Conservation (phyloP, 257 asterid genomes). For the Solanum sitiens region DNA sequence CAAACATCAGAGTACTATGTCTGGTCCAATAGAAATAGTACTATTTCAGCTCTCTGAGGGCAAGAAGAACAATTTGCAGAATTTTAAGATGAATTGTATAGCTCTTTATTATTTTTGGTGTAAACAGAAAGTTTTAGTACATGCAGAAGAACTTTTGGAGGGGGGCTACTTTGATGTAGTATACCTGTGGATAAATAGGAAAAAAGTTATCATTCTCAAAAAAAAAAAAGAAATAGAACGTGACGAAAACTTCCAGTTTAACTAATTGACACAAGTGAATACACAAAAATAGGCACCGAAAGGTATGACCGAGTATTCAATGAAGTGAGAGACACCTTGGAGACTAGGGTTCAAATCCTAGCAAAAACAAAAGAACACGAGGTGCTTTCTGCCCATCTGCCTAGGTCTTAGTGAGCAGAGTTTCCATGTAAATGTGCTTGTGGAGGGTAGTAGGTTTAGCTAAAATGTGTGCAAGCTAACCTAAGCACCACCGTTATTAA, state of each 20-base stretch:
- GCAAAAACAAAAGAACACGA: neutral
- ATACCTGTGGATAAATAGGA: no score
- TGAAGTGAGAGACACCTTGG: neutral
- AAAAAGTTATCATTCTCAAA: no score
- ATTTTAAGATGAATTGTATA: no score
- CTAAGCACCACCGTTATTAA: neutral
- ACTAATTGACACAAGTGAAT: neutral
- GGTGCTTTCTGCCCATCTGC: neutral
- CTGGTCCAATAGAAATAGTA: neutral
- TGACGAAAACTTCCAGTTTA: neutral
- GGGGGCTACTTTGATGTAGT: no score
- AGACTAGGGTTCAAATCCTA: neutral
- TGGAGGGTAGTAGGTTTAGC: neutral
- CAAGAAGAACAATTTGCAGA: no score
- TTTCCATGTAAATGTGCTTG: neutral
- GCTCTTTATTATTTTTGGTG: no score
- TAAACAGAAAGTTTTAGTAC: no score
- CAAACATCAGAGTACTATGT: neutral
- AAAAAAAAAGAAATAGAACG: neutral
- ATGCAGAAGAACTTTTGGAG: no score
- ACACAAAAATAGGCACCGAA: neutral
- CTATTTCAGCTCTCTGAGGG: no score
- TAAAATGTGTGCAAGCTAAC: neutral
- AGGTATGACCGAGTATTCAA: neutral
- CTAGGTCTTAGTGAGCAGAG: neutral